These are phyloP conservation scores for Boletus eberwhitei DNA, from an alignment of 768 basidiomycete genomes.

Conservation along the genomic window DNA sequence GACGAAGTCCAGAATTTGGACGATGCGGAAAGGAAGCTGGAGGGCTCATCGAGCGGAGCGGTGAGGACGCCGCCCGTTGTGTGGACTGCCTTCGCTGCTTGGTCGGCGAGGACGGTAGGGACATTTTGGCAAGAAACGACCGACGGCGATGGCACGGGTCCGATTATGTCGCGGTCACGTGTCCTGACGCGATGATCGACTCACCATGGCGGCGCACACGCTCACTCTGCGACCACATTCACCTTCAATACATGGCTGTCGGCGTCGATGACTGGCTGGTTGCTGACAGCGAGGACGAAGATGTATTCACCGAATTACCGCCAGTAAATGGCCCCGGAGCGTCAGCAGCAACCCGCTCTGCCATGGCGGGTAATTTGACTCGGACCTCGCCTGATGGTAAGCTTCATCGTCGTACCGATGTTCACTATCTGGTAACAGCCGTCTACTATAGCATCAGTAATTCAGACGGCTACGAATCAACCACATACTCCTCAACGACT, in stretches of 20 bases:
- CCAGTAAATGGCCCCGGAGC: background rate
- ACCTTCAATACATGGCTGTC: slow-evolving; percentile 5
- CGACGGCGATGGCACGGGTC: background rate
- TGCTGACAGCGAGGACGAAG: slow-evolving; percentile 47
- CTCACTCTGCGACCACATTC: background rate
- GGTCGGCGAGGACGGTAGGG: slow-evolving; percentile 13
- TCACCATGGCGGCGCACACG: background rate
- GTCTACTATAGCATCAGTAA: slow-evolving; percentile 9
- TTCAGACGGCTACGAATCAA: slow-evolving; percentile 18
- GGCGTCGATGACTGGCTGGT: slow-evolving; percentile 40
- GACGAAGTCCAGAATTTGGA: slow-evolving; percentile 15
- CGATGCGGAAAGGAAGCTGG: slow-evolving; percentile 19
- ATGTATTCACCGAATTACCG: background rate
- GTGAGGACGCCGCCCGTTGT: slow-evolving; percentile 41
- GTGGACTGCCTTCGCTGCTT: slow-evolving; percentile 24
- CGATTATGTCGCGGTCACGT: slow-evolving; percentile 26
- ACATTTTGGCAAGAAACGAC: background rate
- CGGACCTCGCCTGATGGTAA: slow-evolving; percentile 8
- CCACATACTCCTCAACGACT: slow-evolving; percentile 15
- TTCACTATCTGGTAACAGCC: background rate
- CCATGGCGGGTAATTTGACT: background rate
- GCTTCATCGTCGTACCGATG: background rate
- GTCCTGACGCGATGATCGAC: slow-evolving; percentile 7
- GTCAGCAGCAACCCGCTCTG: background rate
- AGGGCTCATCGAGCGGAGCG: slow-evolving; percentile 42